Percentiles rank a stretch among this genome's conserved stretches.
Conservation (phyloP, 2,329 filamentous ascomycete species). For the Aureobasidium sp. region DNA sequence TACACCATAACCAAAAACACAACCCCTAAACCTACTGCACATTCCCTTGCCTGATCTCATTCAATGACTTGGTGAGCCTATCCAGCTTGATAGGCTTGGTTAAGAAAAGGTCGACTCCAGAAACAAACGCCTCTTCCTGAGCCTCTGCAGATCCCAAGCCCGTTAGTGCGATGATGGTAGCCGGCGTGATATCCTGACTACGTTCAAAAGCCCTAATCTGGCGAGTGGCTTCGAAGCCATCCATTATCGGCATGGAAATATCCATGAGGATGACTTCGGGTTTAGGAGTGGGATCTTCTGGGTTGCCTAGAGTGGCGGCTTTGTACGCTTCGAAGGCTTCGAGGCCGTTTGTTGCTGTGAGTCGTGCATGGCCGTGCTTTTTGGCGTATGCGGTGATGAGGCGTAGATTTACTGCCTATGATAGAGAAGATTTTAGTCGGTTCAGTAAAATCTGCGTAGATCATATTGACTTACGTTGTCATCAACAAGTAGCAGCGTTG, state of each 20-base stretch:
- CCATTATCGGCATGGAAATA: slow-evolving; percentile 31
- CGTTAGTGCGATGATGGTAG: slow-evolving; percentile 31
- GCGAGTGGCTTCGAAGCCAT: slow-evolving; percentile 25
- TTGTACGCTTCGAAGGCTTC: slow-evolving; percentile 50
- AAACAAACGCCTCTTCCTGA: slow-evolving; percentile 30
- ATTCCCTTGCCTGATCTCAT: slow-evolving; percentile 28
- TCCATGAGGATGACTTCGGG: slow-evolving; percentile 41
- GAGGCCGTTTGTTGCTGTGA: slow-evolving; percentile 47
- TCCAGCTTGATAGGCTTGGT: slow-evolving; percentile 31
- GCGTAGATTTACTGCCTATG: slow-evolving; percentile 28
- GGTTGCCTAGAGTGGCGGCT: slow-evolving; percentile 22
- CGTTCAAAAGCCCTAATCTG: slow-evolving; percentile 22
- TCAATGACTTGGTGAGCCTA: slow-evolving; percentile 1
- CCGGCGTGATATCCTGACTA: slow-evolving; percentile 16
- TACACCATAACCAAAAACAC: too few relatives aligned
- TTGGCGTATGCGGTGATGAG: slow-evolving; percentile 38
- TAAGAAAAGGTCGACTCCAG: slow-evolving; percentile 33
- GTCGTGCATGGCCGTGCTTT: slow-evolving; percentile 37
- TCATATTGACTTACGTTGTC: slow-evolving; percentile 28
- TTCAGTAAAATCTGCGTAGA: neutral
- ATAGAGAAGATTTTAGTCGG: neutral
- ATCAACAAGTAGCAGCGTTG: slow-evolving; percentile 33
- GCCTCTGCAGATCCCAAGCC: slow-evolving; percentile 31
- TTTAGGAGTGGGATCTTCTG: neutral
- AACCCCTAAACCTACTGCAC: neutral